A percentile compares a stretch with the other conserved stretches of the same genome.
Conservation (phyloP, 345 rosid species). For the Bruguiera sexangula region DNA sequence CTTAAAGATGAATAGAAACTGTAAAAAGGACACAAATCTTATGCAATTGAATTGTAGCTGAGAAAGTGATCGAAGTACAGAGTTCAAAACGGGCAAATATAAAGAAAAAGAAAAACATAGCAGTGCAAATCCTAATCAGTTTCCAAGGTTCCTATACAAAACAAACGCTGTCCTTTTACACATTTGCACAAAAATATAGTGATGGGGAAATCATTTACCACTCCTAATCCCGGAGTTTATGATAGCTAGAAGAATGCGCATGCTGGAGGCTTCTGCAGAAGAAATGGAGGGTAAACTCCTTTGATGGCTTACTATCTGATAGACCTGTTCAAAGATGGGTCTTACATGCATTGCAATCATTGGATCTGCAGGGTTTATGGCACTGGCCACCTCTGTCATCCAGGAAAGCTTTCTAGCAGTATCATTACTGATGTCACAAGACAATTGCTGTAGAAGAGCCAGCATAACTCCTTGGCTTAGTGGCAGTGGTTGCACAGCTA, state of each 20-base stretch:
- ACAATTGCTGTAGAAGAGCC: slow-evolving; percentile 78
- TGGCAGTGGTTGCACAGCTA: slow-evolving; percentile 55
- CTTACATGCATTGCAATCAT: slow-evolving; percentile 52
- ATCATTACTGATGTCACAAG: slow-evolving; percentile 69
- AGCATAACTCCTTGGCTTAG: slow-evolving; percentile 88
- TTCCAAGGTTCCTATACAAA: no score
- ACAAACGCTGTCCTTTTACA: slow-evolving; percentile 1
- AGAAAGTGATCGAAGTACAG: no score
- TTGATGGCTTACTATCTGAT: slow-evolving; percentile 53
- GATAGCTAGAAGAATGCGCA: slow-evolving; percentile 69
- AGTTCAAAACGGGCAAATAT: no score
- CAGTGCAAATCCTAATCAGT: no score
- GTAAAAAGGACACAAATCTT: no score
- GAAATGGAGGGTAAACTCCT: slow-evolving; percentile 41
- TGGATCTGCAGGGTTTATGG: slow-evolving; percentile 72
- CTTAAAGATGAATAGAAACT: no score
- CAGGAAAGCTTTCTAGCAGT: slow-evolving; percentile 57
- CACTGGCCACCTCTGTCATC: slow-evolving; percentile 77
- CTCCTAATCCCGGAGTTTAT: slow-evolving; percentile 59
- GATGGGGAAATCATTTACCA: slow-evolving; percentile 45
- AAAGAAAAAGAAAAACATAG: no score
- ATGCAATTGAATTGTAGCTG: no score
- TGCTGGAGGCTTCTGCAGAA: slow-evolving; percentile 42
- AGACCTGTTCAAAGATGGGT: slow-evolving; percentile 77
- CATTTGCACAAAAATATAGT: neutral